Conservation (phyloP, 345 rosid genomes). For the Streptanthus diversifolius region DNA sequence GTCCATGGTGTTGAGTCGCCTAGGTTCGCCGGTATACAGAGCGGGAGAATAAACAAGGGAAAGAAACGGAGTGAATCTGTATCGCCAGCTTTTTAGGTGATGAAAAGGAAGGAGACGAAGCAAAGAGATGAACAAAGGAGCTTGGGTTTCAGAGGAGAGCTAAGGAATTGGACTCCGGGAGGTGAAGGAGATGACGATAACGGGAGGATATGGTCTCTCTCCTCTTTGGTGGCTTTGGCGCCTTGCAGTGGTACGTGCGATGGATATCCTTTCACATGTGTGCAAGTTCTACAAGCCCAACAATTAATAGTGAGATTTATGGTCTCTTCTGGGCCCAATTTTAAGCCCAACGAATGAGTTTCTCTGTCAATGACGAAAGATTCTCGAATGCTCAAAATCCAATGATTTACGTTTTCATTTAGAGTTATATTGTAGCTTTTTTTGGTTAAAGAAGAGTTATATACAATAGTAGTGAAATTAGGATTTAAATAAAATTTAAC, state of each 20-base stretch:
- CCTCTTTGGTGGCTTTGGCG: slow-evolving; percentile 25
- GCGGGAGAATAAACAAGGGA: slow-evolving; percentile 10
- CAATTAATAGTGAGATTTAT: not conserved
- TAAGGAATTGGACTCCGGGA: slow-evolving; percentile 19
- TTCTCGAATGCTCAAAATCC: not conserved
- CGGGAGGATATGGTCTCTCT: slow-evolving; percentile 34
- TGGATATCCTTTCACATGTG: not conserved
- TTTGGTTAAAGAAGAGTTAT: too few relatives aligned
- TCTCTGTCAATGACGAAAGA: not conserved
- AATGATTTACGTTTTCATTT: too few relatives aligned
- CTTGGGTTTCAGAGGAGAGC: not conserved
- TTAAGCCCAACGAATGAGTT: not conserved
- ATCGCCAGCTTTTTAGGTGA: not conserved
- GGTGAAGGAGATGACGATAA: slow-evolving; percentile 28
- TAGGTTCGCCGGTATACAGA: slow-evolving; percentile 30
- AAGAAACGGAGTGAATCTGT: not conserved
- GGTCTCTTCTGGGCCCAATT: not conserved
- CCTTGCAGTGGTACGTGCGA: slow-evolving; percentile 27
- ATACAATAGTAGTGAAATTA: too few relatives aligned
- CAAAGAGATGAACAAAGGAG: not conserved
- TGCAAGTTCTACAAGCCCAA: not conserved
- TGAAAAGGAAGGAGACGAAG: not conserved
- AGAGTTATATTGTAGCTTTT: too few relatives aligned
- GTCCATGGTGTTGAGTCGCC: slow-evolving; percentile 43
- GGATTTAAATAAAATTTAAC: too few relatives aligned